Percentiles rank a stretch among this genome's conserved stretches.
Conservation (phyloP, 1,284 basidiomycete species). For the Heterobasidion irregulare region DNA sequence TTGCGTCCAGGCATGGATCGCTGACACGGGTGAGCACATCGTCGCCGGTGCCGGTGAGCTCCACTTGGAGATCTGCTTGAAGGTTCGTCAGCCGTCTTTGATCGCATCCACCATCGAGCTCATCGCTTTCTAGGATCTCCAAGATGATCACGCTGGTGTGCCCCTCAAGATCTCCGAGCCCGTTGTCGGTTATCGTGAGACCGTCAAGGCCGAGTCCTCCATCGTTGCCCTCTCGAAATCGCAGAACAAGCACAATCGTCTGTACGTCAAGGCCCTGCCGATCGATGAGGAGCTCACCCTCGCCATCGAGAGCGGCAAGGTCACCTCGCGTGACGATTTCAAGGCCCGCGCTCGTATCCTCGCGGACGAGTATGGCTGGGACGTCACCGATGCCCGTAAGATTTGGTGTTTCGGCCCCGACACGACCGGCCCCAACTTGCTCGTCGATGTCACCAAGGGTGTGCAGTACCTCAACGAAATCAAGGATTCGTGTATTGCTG, state of each 20-base stretch:
- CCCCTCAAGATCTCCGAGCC: conserved; percentile 99
- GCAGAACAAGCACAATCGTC: conserved; percentile 99
- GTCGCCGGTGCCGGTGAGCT: conserved; percentile 99
- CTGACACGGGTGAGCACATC: conserved; percentile 95
- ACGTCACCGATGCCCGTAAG: conserved; percentile 98
- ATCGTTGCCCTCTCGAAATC: conserved; percentile 98
- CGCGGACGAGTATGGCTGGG: conserved; percentile 97
- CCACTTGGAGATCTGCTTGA: conserved; percentile 99
- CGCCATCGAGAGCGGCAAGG: conserved; percentile 86
- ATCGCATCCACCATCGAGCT: conserved; percentile 1
- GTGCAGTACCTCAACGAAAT: conserved; percentile 98
- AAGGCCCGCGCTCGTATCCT: conserved; percentile 93
- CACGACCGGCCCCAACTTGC: conserved; percentile 93
- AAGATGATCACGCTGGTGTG: conserved; percentile 99
- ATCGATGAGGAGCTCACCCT: conserved; percentile 91
- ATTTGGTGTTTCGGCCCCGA: conserved; percentile 99
- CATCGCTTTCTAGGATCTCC: conserved; percentile 62
- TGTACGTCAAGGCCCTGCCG: conserved; percentile 91
- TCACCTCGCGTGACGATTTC: conserved; percentile 95
- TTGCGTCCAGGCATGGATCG: conserved; percentile 95
- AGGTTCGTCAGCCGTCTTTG: conserved; percentile 40
- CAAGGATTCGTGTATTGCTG: conserved; percentile 99
- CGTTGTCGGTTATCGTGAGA: conserved; percentile 98
- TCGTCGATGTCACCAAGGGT: conserved; percentile 99
- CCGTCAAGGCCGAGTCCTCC: conserved; percentile 92